Conservation (phyloP, 2,329 filamentous ascomycete species). For the Botryosphaeria dothidea region DNA sequence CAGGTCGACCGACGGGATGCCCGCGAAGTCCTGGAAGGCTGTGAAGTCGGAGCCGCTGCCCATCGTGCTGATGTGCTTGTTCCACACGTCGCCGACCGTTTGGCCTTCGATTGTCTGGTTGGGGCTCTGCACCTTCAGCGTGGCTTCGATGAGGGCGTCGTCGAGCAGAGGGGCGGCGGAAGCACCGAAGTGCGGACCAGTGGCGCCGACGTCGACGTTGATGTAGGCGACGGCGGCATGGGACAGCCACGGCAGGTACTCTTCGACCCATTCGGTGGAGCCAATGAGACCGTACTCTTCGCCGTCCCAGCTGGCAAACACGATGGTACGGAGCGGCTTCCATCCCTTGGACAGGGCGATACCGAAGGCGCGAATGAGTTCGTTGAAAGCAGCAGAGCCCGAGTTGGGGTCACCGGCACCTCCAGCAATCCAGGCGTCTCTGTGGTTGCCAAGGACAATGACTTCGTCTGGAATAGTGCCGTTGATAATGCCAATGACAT, state of each 20-base stretch:
- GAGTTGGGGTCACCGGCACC: conserved; percentile 79
- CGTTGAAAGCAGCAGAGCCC: conserved; percentile 76
- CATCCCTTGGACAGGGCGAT: conserved; percentile 71
- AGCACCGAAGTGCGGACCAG: conserved; percentile 64
- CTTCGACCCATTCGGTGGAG: conserved; percentile 91
- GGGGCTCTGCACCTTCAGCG: conserved; percentile 45
- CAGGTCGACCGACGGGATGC: conserved; percentile 51
- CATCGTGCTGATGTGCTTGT: conserved; percentile 57
- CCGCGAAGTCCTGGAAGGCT: conserved; percentile 55
- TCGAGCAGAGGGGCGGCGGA: conserved; percentile 75
- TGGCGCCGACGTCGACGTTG: conserved; percentile 77
- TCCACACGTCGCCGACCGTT: conserved; percentile 66
- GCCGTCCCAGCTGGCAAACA: conserved; percentile 72
- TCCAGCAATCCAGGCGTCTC: conserved; percentile 88
- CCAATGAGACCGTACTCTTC: conserved; percentile 84
- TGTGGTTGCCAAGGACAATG: conserved; percentile 86
- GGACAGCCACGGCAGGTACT: conserved; percentile 79
- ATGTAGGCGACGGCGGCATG: conserved; percentile 76
- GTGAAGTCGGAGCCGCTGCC: conserved; percentile 55
- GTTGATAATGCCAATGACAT: conserved; percentile 90
- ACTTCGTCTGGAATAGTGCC: conserved; percentile 84
- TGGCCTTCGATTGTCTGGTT: conserved; percentile 73
- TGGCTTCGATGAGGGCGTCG: conserved; percentile 68
- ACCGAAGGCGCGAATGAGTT: conserved; percentile 75
- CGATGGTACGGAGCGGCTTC: conserved; percentile 85